Evolutionary conservation across 371 early-diverging fungal species (phyloP), one percentile per base, ranked within the genome.

Genomic region (Entomophthora muscae): DNA sequence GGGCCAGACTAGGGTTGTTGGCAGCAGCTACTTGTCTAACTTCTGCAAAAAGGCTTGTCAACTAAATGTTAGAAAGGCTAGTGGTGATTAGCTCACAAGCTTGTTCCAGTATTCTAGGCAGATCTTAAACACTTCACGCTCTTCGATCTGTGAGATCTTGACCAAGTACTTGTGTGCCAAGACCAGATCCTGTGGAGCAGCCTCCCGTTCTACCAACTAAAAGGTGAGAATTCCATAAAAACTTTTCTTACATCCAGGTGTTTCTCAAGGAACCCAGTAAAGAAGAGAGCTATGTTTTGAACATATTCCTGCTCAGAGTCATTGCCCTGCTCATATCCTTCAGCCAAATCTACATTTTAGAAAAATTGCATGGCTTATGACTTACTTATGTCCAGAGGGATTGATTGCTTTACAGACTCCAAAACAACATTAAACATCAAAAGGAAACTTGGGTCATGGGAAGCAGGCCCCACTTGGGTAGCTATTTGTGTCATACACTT

Each of bases 41-140:
- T 70, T 91, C 91, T 33, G 90, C 85, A 70, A 86, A 91, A 27
- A 91, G 73, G 63, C 84, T 88, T 23, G 83, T 79, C n/a, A 89
- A 75, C 74, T 74, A 64, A 32, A 53, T 2, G 24, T 30, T 27
- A 42, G 31, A 26, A 32, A 29, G 42, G 23, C 17, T 52, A 23
- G 23, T 24, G 23, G 51, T 26, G 64, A 54, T 33, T 66, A 66
- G 61, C 71, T 73, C 67, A 86, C 95, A 68, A 97, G 73, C 64
- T 88, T 84, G 42, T 83, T 78, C 95, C 97, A 97, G 73, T 95
- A 97, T 73, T 97, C 98, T 56, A 98, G 75, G 70, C 95, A 94
- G 54, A 92, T 86, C 80, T 97, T 97, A 83, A 97, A 97, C 51
- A 97, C 78, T 70, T 98, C 98, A 55, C 95, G 85, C 68, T 97